Evolutionary conservation across 108 stramenopile genomes (phyloP).

Genomic region (Nitzschia inconspicua): DNA sequence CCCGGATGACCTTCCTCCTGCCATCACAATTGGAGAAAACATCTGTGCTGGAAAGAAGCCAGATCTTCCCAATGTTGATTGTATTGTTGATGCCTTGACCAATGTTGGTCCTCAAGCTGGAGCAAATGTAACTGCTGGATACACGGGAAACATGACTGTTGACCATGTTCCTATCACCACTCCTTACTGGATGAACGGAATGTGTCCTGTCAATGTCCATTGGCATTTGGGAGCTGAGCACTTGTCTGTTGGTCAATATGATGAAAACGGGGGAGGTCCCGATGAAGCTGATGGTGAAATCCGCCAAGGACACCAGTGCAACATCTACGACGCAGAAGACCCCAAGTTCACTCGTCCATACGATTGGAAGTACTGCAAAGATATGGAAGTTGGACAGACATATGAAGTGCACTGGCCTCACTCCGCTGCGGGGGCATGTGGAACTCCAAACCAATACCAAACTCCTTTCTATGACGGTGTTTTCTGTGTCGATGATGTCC

Average conservation of each 20-base stretch:
- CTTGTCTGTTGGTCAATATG: conserved; percentile 55
- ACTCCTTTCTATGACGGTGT: conserved; percentile 53
- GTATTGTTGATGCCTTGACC: conserved; percentile 4
- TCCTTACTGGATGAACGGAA: conserved; percentile 27
- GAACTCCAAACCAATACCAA: conserved; percentile 47
- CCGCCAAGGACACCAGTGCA: conserved; percentile 30
- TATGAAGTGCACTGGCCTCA: conserved; percentile 72
- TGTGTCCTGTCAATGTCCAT: conserved; percentile 74
- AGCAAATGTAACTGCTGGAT: conserved; percentile 51
- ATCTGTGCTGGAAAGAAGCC: conserved; percentile 7
- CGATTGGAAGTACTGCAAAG: conserved; percentile 44
- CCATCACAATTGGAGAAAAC: conserved; percentile 1
- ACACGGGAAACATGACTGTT: conserved; percentile 21
- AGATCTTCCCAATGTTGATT: conserved; percentile 6
- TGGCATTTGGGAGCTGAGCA: conserved; percentile 79
- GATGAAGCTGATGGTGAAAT: conserved; percentile 4
- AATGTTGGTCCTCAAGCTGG: conserved; percentile 31
- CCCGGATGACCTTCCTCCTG: too few species aligned
- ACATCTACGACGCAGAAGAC: conserved; percentile 29
- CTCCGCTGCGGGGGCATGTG: conserved; percentile 37
- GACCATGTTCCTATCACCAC: conserved; percentile 38
- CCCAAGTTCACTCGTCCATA: conserved; percentile 41
- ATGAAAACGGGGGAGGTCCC: conserved; percentile 47
- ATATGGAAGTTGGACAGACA: conserved; percentile 53
- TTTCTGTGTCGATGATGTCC: conserved; percentile 24